Percentiles rank a stretch among this genome's conserved stretches.
Conservation (phyloP, 768 basidiomycete species). For the Mycena galopus region DNA sequence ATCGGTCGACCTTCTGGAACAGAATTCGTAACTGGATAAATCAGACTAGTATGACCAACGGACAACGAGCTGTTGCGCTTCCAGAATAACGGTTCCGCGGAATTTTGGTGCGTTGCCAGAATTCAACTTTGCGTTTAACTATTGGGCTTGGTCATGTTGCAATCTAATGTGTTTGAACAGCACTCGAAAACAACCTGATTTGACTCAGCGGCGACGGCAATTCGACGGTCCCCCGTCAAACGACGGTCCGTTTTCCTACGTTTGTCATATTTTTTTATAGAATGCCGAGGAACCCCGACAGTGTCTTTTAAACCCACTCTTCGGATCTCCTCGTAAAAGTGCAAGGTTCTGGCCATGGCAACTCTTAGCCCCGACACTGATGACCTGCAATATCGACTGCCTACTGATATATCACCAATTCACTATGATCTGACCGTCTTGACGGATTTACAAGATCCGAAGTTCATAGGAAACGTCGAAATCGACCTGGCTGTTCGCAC, state of each 20-base stretch:
- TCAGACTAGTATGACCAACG: neutral
- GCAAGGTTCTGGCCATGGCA: neutral
- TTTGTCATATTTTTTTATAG: conserved; percentile 10
- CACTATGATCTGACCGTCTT: conserved; percentile 71
- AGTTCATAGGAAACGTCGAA: conserved; percentile 69
- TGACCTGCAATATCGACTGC: conserved; percentile 54
- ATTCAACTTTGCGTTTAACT: neutral
- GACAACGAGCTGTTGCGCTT: neutral
- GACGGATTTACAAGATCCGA: conserved; percentile 71
- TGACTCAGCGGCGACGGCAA: neutral
- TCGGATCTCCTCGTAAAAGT: neutral
- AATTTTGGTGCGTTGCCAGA: neutral
- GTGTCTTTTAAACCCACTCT: neutral
- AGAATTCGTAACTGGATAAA: neutral
- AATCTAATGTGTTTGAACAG: neutral
- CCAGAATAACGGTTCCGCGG: neutral
- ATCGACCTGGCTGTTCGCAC: conserved; percentile 42
- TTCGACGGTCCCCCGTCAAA: neutral
- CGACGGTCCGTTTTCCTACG: neutral
- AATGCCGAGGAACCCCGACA: neutral
- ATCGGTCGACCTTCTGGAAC: neutral
- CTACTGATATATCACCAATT: conserved; percentile 60
- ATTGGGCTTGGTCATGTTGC: neutral
- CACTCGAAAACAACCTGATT: neutral
- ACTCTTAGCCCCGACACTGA: neutral